Percentiles rank a stretch among this genome's conserved stretches.
phyloP scores from a whole-genome alignment of 768 basidiomycete species.

The Hydnomerulius pinastri region DNA sequence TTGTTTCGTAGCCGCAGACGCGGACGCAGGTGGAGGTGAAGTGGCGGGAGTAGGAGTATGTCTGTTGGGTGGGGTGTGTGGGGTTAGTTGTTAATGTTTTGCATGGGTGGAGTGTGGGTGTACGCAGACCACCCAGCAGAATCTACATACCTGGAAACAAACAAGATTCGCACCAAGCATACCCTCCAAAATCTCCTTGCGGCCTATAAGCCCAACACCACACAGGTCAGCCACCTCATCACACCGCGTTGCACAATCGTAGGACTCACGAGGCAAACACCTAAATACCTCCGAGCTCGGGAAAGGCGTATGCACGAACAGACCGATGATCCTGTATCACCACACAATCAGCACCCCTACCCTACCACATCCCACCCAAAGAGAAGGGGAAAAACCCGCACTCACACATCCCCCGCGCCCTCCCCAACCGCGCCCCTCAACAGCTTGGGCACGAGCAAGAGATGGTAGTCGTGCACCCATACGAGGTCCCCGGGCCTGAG shows the following conservation, averaged over 20 bases:
- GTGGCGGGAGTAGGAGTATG: conserved; percentile 93
- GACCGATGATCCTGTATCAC: conserved; percentile 57
- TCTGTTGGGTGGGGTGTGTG: conserved; percentile 38
- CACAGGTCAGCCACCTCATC: too few species aligned
- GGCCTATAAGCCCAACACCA: too few species aligned
- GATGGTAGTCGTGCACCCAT: conserved; percentile 95
- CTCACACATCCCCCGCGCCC: conserved; percentile 28
- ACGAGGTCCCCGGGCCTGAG: conserved; percentile 91
- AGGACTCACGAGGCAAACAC: conserved; percentile 77
- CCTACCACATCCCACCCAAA: background rate
- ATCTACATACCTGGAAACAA: conserved; percentile 74
- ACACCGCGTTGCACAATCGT: too few species aligned
- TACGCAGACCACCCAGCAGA: too few species aligned
- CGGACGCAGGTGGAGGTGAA: conserved; percentile 94
- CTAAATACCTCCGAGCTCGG: conserved; percentile 96
- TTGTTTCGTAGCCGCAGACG: conserved; percentile 93
- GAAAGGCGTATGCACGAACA: conserved; percentile 98
- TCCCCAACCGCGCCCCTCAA: conserved; percentile 64
- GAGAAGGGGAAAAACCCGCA: background rate
- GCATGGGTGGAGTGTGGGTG: too few species aligned
- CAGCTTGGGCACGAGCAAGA: conserved; percentile 86
- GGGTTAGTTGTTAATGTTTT: too few species aligned
- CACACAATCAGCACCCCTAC: background rate
- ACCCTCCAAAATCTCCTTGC: conserved; percentile 93
- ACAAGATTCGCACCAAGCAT: conserved; percentile 97